Base-by-base conservation (phyloP, 1,284 basidiomycete genomes). In the Puccinia horiana region DNA sequence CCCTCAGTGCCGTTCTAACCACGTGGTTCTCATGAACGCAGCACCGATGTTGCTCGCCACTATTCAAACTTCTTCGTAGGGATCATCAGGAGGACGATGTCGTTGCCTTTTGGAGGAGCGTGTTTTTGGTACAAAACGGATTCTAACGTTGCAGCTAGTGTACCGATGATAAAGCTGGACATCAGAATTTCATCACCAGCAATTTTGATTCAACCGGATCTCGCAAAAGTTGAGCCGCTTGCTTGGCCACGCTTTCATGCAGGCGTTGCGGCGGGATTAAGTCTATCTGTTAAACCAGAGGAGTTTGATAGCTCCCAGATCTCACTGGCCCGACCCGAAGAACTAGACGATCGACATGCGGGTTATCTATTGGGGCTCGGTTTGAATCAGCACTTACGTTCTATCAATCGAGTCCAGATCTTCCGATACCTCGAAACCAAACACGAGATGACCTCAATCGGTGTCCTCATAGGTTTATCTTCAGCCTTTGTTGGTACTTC, bases 191-290 rank as follows among this genome's bases (percentile, higher is more conserved):
- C 93, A 81, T 91, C 92, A 40, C 88, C 91, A 83, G 92, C 92
- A 84, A 86, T 91, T 44, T 88, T 89, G 12, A 89, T 93, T 54
- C 86, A 89, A 2, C 90, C 92, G 0, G 92, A 93, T 83, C 84
- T 87, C 37, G 91, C 91, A 56, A 92, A 91, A 81, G 84, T 84
- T 3, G 95, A 96, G 63, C 92, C 91, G 54, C 87, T 91, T 12
- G 91, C 90, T 81, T 99, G 96, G 97, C 95, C 95, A 23, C 93
- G 95, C 83, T 99, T 99, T 87, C 96, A 99, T 88, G 96, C 97
- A 83, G 97, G 97, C 23, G 96, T 97, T 0, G 94, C 95, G 0
- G 93, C 94, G 1, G 96, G 93, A 1, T 88, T 99, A 81, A 91
- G 93, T 5, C 91, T 95, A 76, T 91, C 92, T 0, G 91, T 93